phyloP scores from a whole-genome alignment of 257 asterid genomes.

The Lithospermum erythrorhizon region DNA sequence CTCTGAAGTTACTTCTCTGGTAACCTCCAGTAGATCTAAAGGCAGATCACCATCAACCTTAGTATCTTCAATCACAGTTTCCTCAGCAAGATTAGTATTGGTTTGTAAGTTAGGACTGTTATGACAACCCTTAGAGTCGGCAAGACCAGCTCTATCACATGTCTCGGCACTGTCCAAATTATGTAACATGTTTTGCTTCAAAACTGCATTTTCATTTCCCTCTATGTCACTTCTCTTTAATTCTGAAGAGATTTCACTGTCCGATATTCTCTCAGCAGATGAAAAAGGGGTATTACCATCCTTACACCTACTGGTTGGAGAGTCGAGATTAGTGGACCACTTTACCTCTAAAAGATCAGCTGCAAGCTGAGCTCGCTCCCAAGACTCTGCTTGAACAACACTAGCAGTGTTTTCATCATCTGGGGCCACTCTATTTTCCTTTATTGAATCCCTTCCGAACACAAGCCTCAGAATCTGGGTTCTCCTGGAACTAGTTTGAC shows the following conservation, averaged over 20 bases:
- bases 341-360: conserved; percentile 91
- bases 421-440: background rate
- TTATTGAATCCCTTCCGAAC: conserved; percentile 52
- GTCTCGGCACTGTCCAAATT: conserved; percentile 1
- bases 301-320: conserved; percentile 21
- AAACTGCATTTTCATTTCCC: conserved; percentile 7
- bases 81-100: conserved; percentile 15
- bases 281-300: conserved; percentile 17
- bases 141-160: conserved; percentile 12
- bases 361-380: conserved; percentile 87
- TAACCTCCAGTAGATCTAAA: background rate
- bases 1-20: background rate
- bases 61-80: conserved; percentile 5
- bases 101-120: conserved; percentile 7
- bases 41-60: background rate
- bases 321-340: conserved; percentile 78
- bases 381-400: conserved; percentile 35
- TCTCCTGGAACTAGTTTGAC: conserved; percentile 28
- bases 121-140: background rate
- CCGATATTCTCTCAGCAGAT: conserved; percentile 19
- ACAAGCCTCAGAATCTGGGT: conserved; percentile 51
- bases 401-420: conserved; percentile 20
- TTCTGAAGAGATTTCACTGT: conserved; percentile 36
- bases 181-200: conserved; percentile 2
- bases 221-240: conserved; percentile 15